phyloP scores from a whole-genome alignment of 2,329 filamentous ascomycete genomes.

The Teratosphaeria nubilosa region DNA sequence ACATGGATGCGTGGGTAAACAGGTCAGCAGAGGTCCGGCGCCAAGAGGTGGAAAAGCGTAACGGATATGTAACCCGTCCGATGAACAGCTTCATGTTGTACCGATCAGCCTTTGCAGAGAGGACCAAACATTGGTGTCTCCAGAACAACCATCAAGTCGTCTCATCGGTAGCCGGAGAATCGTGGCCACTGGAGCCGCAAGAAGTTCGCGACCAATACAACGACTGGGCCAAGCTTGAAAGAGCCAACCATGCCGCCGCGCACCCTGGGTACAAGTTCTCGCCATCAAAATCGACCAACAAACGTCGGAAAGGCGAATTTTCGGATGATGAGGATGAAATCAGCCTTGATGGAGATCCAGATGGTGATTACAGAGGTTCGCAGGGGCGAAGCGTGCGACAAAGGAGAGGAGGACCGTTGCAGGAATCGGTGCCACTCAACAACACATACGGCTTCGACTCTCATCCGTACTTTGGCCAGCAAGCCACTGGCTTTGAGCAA shows the following conservation, averaged over 20 bases:
- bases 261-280: constrained; percentile 93
- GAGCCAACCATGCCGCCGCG: constrained; percentile 71
- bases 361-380: constrained; percentile 21
- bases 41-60: constrained; percentile 58
- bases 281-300: constrained; percentile 59
- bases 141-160: constrained; percentile 92
- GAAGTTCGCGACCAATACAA: constrained; percentile 66
- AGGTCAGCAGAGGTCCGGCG: constrained; percentile 56
- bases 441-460: constrained; percentile 21
- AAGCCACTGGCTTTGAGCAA: constrained; percentile 17
- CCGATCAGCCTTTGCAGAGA: constrained; percentile 79
- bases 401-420: constrained; percentile 8
- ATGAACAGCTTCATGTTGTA: constrained; percentile 99
- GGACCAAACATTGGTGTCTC: constrained; percentile 68
- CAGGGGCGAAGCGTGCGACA: constrained; percentile 17
- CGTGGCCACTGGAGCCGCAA: constrained; percentile 74
- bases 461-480: constrained; percentile 23
- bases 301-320: constrained; percentile 33
- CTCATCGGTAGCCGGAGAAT: constrained; percentile 74
- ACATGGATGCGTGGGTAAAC: constrained; percentile 74
- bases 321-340: constrained; percentile 25
- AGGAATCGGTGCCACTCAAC: constrained; percentile 15
- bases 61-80: constrained; percentile 74
- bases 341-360: constrained; percentile 24
- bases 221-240: constrained; percentile 66